Percentiles rank a stretch among this genome's conserved stretches.
Conservation (phyloP, 1,284 basidiomycete species). For the Malassezia japonica region DNA sequence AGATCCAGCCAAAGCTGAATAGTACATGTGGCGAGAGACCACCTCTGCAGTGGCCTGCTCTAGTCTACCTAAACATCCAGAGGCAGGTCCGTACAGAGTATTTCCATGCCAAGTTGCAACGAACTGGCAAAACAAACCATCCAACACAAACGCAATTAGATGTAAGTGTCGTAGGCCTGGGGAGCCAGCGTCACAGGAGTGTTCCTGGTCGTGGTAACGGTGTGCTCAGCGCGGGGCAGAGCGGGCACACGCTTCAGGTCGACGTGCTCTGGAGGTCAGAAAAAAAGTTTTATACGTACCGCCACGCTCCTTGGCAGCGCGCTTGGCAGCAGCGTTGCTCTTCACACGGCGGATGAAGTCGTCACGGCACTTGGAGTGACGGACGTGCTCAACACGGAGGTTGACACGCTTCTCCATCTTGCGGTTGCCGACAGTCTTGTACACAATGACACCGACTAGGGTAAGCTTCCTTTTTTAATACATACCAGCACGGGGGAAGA, state of each 20-base stretch:
- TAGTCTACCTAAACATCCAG: not conserved
- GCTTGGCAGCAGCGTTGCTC: slow-evolving; percentile 76
- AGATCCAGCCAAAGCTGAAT: slow-evolving; percentile 4
- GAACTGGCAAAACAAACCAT: slow-evolving; percentile 5
- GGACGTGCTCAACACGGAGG: slow-evolving; percentile 94
- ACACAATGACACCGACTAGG: slow-evolving; percentile 89
- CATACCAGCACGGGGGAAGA: slow-evolving; percentile 60
- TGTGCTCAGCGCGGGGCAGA: slow-evolving; percentile 70
- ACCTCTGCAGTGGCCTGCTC: not conserved
- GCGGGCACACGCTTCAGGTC: slow-evolving; percentile 77
- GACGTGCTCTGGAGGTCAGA: slow-evolving; percentile 59
- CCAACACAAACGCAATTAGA: slow-evolving; percentile 35
- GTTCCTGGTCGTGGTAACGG: slow-evolving; percentile 67
- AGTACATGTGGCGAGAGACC: slow-evolving; percentile 8
- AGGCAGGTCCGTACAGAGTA: not conserved
- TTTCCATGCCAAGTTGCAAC: not conserved
- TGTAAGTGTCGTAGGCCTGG: slow-evolving; percentile 58
- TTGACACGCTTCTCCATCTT: slow-evolving; percentile 99
- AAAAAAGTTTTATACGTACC: not conserved
- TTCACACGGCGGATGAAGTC: slow-evolving; percentile 96
- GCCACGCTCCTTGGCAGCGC: slow-evolving; percentile 59
- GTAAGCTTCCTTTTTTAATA: not conserved
- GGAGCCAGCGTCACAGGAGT: slow-evolving; percentile 85
- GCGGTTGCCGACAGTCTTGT: slow-evolving; percentile 98
- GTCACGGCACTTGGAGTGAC: slow-evolving; percentile 95